These are phyloP conservation scores for Phialophora tarda DNA, from an alignment of 2,329 filamentous ascomycete genomes.

Conservation along the genomic window DNA sequence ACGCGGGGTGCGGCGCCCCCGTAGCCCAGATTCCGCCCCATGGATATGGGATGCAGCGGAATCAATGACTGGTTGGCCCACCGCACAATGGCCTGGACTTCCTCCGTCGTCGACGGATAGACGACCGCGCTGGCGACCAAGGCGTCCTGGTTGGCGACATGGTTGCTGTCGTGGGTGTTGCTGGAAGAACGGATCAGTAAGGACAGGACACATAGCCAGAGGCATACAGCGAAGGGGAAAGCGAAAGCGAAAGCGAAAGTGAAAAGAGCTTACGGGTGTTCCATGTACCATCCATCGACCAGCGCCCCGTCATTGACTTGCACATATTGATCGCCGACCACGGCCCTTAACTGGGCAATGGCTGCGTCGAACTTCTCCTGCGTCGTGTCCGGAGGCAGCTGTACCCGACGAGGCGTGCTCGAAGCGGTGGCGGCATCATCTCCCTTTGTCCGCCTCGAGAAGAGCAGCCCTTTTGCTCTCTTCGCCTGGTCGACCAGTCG, in stretches of 20 bases:
- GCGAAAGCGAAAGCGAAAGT: neutral
- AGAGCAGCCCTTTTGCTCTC: constrained; percentile 19
- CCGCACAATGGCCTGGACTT: constrained; percentile 30
- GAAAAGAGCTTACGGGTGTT: constrained; percentile 17
- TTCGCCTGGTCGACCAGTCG: constrained; percentile 19
- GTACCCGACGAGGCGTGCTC: constrained; percentile 1
- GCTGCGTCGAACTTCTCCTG: constrained; percentile 18
- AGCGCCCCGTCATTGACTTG: constrained; percentile 20
- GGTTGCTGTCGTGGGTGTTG: constrained; percentile 25
- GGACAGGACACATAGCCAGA: neutral
- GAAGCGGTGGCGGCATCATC: neutral
- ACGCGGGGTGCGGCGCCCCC: constrained; percentile 53
- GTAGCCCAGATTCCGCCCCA: constrained; percentile 45
- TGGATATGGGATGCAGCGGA: constrained; percentile 44
- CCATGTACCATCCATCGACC: constrained; percentile 24
- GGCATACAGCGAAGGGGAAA: fast-evolving
- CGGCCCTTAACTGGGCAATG: constrained; percentile 11
- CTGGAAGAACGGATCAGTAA: constrained; percentile 8
- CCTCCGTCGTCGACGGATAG: constrained; percentile 19
- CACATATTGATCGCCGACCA: constrained; percentile 17
- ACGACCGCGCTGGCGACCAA: constrained; percentile 23
- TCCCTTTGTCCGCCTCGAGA: constrained; percentile 15
- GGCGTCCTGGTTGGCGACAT: constrained; percentile 20
- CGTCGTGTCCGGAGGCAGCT: constrained; percentile 19
- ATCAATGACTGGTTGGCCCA: constrained; percentile 42